Base-by-base conservation (phyloP, 2,329 filamentous ascomycete genomes). In the Ploettnerulaceae sp. region DNA sequence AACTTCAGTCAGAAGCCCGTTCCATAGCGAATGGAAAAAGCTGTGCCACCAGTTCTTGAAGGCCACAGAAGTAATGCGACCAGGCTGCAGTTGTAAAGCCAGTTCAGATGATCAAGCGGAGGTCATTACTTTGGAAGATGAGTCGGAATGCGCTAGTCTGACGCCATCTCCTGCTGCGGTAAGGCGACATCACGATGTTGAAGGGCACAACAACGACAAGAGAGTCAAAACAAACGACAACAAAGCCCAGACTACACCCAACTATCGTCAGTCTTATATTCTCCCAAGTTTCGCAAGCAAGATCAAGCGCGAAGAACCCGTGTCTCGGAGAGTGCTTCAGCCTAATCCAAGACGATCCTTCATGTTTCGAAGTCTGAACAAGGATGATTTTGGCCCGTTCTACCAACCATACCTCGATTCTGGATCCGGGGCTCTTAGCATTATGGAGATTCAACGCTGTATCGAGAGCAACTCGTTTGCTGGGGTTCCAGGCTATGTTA, bases 401-500 rank as follows among this genome's bases (percentile, higher is more conserved):
- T 28, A 43, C 17, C 22, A 51, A 18, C 11, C 20, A 14, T 49
- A 48, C 25, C 39, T 53, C 5, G 32, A 15, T 14, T 18, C 29
- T 28, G 51, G 49, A 2, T 32, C 22, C 7, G n/a, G 44, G 22
- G 15, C 48, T 20, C 41, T 52, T 32, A 18, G 48, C 0, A 59
- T 68, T 22, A 55, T 59, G 11, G 62, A 66, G 2, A 76, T 86
- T 1, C 71, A 74, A 0, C 63, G 69, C 0, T 72, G 80, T 8
- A 81, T 84, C 11, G 64, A 68, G 14, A 65, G 69, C 3, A 76
- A 77, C 9, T 75, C 74, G 20, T 70, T 70, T 14, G 73, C 77
- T 0, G 80, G 81, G 0, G 70, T 81, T 54, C 79, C 79, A 0
- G 73, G 75, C 5, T 70, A 80, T 0, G 74, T 79, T 0, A 75